Conservation (phyloP, 805 yeast species). For the Cyberlindnera subsufficiens region DNA sequence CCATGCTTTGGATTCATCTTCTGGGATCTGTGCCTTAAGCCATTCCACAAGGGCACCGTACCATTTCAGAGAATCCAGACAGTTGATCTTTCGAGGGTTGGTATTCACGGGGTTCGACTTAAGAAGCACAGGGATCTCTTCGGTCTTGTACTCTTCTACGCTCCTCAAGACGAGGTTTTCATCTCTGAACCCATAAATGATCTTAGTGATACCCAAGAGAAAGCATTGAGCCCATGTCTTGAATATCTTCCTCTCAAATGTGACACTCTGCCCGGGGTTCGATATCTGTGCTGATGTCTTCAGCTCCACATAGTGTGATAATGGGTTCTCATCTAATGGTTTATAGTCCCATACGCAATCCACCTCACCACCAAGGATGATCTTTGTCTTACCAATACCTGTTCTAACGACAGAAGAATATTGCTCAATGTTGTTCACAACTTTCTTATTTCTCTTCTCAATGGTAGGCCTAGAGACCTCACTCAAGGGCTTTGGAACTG, state of each 20-base stretch:
- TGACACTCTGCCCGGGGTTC: slow-evolving; percentile 49
- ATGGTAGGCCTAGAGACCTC: slow-evolving; percentile 58
- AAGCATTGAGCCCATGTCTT: slow-evolving; percentile 93
- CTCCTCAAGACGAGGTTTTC: slow-evolving; percentile 55
- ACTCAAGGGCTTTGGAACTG: slow-evolving; percentile 73
- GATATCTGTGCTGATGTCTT: slow-evolving; percentile 62
- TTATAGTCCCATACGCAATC: slow-evolving; percentile 85
- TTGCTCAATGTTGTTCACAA: slow-evolving; percentile 70
- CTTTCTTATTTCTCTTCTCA: slow-evolving; percentile 55
- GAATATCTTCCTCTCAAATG: slow-evolving; percentile 72
- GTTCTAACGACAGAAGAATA: slow-evolving; percentile 77
- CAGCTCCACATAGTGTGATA: slow-evolving; percentile 77
- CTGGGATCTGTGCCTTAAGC: slow-evolving; percentile 53
- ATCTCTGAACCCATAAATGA: slow-evolving; percentile 85
- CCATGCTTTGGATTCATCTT: slow-evolving; percentile 46
- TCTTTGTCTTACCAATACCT: slow-evolving; percentile 67
- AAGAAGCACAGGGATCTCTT: slow-evolving; percentile 67
- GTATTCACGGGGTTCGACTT: slow-evolving; percentile 42
- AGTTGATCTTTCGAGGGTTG: slow-evolving; percentile 48
- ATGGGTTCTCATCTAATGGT: slow-evolving; percentile 38
- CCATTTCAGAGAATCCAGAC: slow-evolving; percentile 78
- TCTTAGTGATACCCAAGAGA: slow-evolving; percentile 73
- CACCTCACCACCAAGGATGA: slow-evolving; percentile 83
- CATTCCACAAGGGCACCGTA: slow-evolving; percentile 82
- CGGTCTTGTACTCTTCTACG: slow-evolving; percentile 73